Evolutionary conservation across 768 basidiomycete genomes (phyloP), one percentile per base, ranked within the genome.

Genomic region (Postia placenta): DNA sequence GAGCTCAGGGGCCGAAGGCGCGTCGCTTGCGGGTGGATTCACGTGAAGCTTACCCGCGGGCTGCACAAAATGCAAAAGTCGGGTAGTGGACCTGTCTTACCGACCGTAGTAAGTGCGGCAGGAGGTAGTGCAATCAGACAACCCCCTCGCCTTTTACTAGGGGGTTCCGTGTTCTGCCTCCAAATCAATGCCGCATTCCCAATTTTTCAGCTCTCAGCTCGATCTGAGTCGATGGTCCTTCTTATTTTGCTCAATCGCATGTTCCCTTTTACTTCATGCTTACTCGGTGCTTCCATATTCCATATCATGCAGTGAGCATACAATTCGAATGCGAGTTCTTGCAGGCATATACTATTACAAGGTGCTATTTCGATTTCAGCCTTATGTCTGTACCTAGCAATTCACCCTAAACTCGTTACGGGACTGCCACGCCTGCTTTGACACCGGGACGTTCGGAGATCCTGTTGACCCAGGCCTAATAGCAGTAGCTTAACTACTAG

Each of bases 111-210:
- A 55, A 3, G 3, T 46, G 76, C 72, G 74, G 68, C 72, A 74
- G 74, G 69, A 74, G 73, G 71, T 66, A 60, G 66, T 69, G 67
- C 77, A 78, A 79, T 53, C 69, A 75, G 70, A 78, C 74, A 76
- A 75, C 73, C 74, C 78, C 77, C 77, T 79, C 77, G 77, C 77
- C 77, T 79, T 79, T 79, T 79, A 79, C 77, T 79, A 79, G 77
- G 77, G 78, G 74, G 73, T 76, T 77, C 78, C 75, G 78, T 79
- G 76, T 75, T 62, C 61, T 64, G 65, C 71, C 73, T 68, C 71
- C 68, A 65, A 55, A 57, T 52, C 22, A 74, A 73, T 72, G 69
- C 70, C 70, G 75, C 72, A 67, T 68, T 68, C 42, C 59, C 67
- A 77, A 78, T 78, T 78, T 80, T 79, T 78, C 77, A 74, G 66